Base-by-base conservation (phyloP, 352 stramenopile genomes). In the Globisporangium okanoganense region DNA sequence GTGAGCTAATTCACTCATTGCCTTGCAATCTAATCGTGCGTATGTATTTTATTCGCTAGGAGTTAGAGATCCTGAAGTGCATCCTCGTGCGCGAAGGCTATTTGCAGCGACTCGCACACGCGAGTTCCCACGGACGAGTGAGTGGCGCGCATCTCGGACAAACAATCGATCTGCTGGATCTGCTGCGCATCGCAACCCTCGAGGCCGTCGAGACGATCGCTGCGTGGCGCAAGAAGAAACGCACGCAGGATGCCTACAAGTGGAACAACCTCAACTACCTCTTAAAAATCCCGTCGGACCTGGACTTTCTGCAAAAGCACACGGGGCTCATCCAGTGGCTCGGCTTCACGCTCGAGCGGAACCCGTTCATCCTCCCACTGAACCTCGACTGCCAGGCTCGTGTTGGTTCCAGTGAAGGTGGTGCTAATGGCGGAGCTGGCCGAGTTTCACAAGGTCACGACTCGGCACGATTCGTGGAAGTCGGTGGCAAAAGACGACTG, bases 181-280 rank as follows among this genome's bases (percentile, higher is more conserved):
- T 97, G 29, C 57, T 97, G 7, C 87, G 91, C 0, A 70, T 92
- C 24, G 76, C 85, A 24, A 96, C 88, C 1, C 72, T 97, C n/a
- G 90, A 98, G 29, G 81, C 86, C 5, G 83, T 97, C 18, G 91
- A 98, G 51, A 74, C 83, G 4, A 82, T 98, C 55, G 65, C 71
- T 0, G 58, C 50, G 1, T 97, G 91, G 89, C 80, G 88, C 33
- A 70, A 59, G 48, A 79, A 79, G 58, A 69, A 76, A 36, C 66
- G 67, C 14, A 41, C 43, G 2, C 14, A 52, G 8, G 67, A 72
- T 12, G 67, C 64, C 14, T 97, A 95, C 62, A 79, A 75, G 41
- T 98, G 91, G 92, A 97, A 97, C 61, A 84, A 81, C 3, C 61
- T 95, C 53, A 97, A 98, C 64, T 98, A 98, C 43, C 71, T 98